Evolutionary conservation across 2,329 filamentous ascomycete species (phyloP), one percentile per base, ranked within the genome.

Genomic region (Alternaria rosae): DNA sequence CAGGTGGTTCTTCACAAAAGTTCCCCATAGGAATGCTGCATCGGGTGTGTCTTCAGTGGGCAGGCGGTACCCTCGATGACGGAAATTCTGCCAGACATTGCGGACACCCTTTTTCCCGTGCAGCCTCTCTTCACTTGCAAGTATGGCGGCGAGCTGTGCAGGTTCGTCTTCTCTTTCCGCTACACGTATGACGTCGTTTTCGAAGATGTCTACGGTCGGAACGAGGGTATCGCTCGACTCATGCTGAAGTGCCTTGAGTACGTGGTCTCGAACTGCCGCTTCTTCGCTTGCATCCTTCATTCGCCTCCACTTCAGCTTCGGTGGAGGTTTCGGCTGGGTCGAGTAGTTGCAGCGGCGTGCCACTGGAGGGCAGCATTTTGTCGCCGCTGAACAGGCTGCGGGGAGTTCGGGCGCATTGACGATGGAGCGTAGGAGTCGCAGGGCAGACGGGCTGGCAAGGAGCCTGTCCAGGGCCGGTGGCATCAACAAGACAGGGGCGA

Each of bases 1-100:
- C 7, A 68, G 42, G 9, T 66, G 59, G 35, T 81, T 61, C 53
- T 77, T 75, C 47, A 85, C 64, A 50, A 86, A 82, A 0, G 76
- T 79, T 0, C 72, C 70, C 85, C 85, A 86, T 7, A 87, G 62
- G 12, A 72, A 72, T 9, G 79, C 72, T 17, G 83, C 81, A 5
- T 80, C 66, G n/a, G 62, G 54, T 15, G 69, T 73, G 17, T 81
- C 79, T 12, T 68, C 63, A 3, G 70, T 76, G 13, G 84, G 83
- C 11, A 86, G 64, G 21, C 75, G 68, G 23, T 84, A 69, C 3
- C 72, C 68, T 23, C 78, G 72, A 12, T 67, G 53, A 67, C 73
- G 73, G 81, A 78, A 45, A 4, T 74, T 79, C 30, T 77, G 63
- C 82, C 83, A 86, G 6, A 85, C 76, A 7, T 77, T 73, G n/a